Conservation (phyloP, 1,139 yeast species). For the Taphrina flavorubra region DNA sequence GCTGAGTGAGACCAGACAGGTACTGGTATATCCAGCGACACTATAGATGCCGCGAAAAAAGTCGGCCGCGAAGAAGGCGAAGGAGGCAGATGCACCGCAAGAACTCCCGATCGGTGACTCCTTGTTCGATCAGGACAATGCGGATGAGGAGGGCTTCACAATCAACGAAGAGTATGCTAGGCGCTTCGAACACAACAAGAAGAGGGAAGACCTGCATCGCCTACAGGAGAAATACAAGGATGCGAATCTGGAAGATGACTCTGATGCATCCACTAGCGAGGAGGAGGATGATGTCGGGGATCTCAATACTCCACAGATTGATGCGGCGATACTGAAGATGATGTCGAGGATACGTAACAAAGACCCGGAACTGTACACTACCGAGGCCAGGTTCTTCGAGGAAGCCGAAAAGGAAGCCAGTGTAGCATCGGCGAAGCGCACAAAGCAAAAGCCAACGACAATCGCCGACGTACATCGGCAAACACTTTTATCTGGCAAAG, state of each 20-base stretch:
- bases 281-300: conserved; percentile 95
- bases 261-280: conserved; percentile 59
- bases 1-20: no score
- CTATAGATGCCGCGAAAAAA: conserved; percentile 81
- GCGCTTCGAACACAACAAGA: conserved; percentile 51
- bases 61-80: conserved; percentile 80
- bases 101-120: conserved; percentile 40
- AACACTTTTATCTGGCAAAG: conserved; percentile 69
- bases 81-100: conserved; percentile 55
- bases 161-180: conserved; percentile 51
- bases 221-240: conserved; percentile 46
- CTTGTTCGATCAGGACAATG: conserved; percentile 45
- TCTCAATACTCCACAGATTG: conserved; percentile 82
- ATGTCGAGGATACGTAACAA: conserved; percentile 70
- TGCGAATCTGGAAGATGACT: conserved; percentile 52
- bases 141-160: conserved; percentile 48
- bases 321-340: conserved; percentile 75
- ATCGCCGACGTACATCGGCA: conserved; percentile 91
- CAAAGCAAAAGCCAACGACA: conserved; percentile 75
- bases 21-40: neutral
- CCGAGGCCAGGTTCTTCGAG: conserved; percentile 54
- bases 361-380: conserved; percentile 65
- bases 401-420: conserved; percentile 41
- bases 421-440: conserved; percentile 36
- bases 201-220: conserved; percentile 51